A percentile compares a stretch with the other conserved stretches of the same genome.
These are phyloP conservation scores for Lanmaoa pseudosensibilis DNA, from an alignment of 768 basidiomycete genomes.

Conservation along the genomic window DNA sequence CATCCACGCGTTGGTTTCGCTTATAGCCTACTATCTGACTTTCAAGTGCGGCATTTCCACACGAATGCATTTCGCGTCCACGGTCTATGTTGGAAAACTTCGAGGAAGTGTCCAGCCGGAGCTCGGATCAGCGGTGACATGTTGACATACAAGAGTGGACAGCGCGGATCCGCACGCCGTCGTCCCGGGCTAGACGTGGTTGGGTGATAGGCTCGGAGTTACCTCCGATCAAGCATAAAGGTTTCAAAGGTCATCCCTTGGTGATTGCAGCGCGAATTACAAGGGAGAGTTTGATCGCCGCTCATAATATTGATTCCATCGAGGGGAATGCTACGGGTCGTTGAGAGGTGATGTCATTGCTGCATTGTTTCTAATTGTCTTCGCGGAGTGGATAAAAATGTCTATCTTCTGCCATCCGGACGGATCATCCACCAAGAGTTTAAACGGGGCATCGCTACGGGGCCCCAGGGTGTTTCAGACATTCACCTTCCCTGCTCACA, in stretches of 20 bases:
- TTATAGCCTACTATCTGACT: neutral
- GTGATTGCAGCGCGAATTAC: conserved; percentile 5
- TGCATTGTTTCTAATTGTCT: conserved; percentile 1
- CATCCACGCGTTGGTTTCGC: neutral
- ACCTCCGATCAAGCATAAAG: neutral
- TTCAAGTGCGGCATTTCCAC: neutral
- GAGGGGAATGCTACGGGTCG: neutral
- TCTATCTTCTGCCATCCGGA: conserved; percentile 4
- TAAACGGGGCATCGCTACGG: neutral
- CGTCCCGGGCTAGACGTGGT: neutral
- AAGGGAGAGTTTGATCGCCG: conserved; percentile 3
- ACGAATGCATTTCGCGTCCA: neutral
- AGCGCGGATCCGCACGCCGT: neutral
- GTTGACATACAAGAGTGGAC: neutral
- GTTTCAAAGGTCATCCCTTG: neutral
- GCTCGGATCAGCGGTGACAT: neutral
- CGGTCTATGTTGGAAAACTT: neutral
- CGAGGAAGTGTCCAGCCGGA: neutral
- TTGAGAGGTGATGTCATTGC: conserved; percentile 10
- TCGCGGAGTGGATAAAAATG: neutral
- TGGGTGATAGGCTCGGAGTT: neutral
- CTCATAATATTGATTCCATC: no score
- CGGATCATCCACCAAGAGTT: conserved; percentile 12
- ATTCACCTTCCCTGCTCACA: neutral
- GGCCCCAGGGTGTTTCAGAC: neutral